Conservation (phyloP, 352 stramenopile species). For the Pythium monospermum region DNA sequence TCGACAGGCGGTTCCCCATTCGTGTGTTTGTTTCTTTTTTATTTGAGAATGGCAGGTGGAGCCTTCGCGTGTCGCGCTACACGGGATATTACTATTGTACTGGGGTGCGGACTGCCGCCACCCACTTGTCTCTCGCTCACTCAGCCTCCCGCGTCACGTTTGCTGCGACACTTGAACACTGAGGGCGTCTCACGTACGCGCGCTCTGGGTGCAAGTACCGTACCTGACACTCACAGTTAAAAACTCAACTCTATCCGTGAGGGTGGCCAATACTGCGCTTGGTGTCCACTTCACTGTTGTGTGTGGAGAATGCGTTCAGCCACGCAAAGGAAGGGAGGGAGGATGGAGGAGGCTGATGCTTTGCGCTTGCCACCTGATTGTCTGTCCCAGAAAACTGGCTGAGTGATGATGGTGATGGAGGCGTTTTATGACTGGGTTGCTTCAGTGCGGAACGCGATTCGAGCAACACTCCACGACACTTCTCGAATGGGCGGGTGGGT, state of each 20-base stretch:
- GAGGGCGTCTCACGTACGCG: too few species aligned
- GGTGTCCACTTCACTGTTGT: not conserved
- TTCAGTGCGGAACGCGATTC: too few species aligned
- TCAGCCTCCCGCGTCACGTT: too few species aligned
- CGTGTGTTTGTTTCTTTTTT: not conserved
- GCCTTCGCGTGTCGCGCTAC: too few species aligned
- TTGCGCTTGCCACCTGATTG: not conserved
- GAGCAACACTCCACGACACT: constrained; percentile 20
- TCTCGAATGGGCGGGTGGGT: constrained; percentile 18
- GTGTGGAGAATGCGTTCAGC: not conserved
- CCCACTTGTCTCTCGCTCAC: too few species aligned
- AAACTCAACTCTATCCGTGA: not conserved
- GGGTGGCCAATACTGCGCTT: not conserved
- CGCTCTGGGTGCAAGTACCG: too few species aligned
- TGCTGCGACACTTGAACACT: too few species aligned
- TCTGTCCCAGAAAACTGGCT: constrained; percentile 14
- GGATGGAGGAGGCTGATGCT: not conserved
- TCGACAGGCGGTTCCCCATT: constrained; percentile 1
- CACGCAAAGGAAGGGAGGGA: not conserved
- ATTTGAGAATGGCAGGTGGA: not conserved
- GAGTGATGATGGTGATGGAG: too few species aligned
- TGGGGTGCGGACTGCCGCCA: too few species aligned
- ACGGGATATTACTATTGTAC: too few species aligned
- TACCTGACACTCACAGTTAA: too few species aligned
- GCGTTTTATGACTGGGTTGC: too few species aligned